Base-by-base conservation (phyloP, 345 rosid species). In the Aquilaria sinensis region DNA sequence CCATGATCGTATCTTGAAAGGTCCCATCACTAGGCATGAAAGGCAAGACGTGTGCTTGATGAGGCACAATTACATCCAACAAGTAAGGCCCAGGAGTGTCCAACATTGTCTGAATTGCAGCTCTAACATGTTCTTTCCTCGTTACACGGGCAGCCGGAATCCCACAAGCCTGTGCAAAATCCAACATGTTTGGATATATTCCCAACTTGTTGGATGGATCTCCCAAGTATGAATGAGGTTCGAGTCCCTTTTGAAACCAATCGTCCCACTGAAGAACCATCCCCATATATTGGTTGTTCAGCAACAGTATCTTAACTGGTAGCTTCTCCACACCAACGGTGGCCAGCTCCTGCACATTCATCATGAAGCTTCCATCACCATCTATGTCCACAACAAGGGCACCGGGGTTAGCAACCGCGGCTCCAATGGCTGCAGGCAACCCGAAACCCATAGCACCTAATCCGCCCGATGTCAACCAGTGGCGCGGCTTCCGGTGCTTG, bases 371-470 rank as follows among this genome's bases (percentile, higher is more conserved):
- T 65, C 97, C 97, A 64, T 94, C 99, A 2, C 99, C 99, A 51
- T 94, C 97, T 52, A 94, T 91, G 60, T 91, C 99, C n/a, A 91
- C 96, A 34, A 91, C 89, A 15, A 84, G 41, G 3, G 96, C 85
- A 45, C 70, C 84, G 0, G 99, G 96, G 37, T 87, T 85, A 0
- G 99, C 99, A 11, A 91, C 96, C 6, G 97, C 87, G 15, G 99
- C 97, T 55, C 99, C 99, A n/a, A 91, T 80, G 0, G 99, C 97
- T 70, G 97, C 96, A 3, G 96, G 99, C 60, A 94, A 73, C 56
- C 99, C 99, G 33, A 94, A 94, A 61, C 99, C 97, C 99, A 91
- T 94, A 46, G 97, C 99, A 12, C 99, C 99, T 12, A 94, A 80
- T 2, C 99, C 99, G 4, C 80, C 93, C 2, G 97, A 91, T 0